phyloP scores from a whole-genome alignment of 148 eudicot genomes.

The Arbutus unedo region DNA sequence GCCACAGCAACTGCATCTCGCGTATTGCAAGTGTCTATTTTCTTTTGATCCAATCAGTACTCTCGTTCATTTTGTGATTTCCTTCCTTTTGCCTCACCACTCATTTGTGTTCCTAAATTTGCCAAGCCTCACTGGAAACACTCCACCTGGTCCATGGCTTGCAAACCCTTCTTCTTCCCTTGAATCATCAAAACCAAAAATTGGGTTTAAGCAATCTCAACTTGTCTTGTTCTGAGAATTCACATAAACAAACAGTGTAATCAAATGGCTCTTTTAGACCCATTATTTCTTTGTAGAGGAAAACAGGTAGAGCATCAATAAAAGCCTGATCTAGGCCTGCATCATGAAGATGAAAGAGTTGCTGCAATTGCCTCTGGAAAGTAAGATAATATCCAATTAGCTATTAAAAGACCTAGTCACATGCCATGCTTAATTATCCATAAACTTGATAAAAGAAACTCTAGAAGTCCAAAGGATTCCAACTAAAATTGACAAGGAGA shows the following conservation, averaged over 20 bases:
- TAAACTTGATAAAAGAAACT: no score
- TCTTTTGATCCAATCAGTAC: not conserved
- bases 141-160: no score
- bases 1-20: constrained; percentile 38
- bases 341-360: constrained; percentile 73
- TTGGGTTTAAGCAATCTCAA: constrained; percentile 61
- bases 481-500: no score
- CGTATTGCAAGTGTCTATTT: constrained; percentile 35
- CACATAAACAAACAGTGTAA: constrained; percentile 87
- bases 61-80: not conserved
- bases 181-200: no score
- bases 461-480: no score
- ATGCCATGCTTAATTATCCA: no score
- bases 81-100: not conserved
- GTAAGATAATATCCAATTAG: constrained; percentile 10
- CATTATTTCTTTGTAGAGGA: constrained; percentile 59
- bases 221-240: constrained; percentile 61
- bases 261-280: constrained; percentile 84
- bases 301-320: constrained; percentile 82
- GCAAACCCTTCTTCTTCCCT: no score
- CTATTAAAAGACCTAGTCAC: no score
- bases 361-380: constrained; percentile 62
- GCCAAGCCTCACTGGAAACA: no score
- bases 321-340: constrained; percentile 79
- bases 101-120: no score